Evolutionary conservation across 1,284 basidiomycete species (phyloP), one percentile per base, ranked within the genome.

Genomic region (Malassezia slooffiae): DNA sequence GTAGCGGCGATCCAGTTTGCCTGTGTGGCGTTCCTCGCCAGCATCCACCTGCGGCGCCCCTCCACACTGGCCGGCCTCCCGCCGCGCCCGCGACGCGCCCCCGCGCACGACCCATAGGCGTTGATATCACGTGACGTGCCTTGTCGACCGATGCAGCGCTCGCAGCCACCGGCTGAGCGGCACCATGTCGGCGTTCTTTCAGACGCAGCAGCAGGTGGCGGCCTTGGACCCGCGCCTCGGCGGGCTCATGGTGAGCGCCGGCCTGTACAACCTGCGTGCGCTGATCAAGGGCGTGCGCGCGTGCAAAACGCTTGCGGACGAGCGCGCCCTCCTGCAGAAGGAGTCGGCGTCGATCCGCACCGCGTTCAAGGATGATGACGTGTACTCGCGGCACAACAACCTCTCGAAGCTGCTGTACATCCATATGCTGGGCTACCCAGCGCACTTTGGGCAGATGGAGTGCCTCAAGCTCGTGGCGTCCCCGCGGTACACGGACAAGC

Each of bases 361-460:
- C 0, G 89, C 89, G 1, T 97, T 99, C 74, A 83, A 91, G 57
- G 90, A 96, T 70, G 93, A 97, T 70, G 72, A 73, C 38, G 58
- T 63, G 21, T 82, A 29, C 85, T 82, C 72, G 77, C 81, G 90
- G 45, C 85, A 96, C 72, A 88, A 96, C 76, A 95, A 93, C 74
- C 83, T 97, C 68, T 90, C 91, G 49, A 97, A 97, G 71, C 79
- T 97, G 17, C 80, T 99, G 53, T 97, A 99, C 75, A 97, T 99
- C 71, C 90, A 97, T 72, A 97, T 99, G 93, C 82, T 99, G 19
- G 93, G 93, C 46, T 96, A 93, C 47, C 89, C 91, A 3, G 93
- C 93, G 22, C 93, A 99, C 71, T 99, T 96, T 68, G 93, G 93
- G 38, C 93, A 99, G 76, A 96, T 99, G 70, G 93, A 97, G 75